Conservation (phyloP, 345 rosid species). For the Euclidium syriacum region DNA sequence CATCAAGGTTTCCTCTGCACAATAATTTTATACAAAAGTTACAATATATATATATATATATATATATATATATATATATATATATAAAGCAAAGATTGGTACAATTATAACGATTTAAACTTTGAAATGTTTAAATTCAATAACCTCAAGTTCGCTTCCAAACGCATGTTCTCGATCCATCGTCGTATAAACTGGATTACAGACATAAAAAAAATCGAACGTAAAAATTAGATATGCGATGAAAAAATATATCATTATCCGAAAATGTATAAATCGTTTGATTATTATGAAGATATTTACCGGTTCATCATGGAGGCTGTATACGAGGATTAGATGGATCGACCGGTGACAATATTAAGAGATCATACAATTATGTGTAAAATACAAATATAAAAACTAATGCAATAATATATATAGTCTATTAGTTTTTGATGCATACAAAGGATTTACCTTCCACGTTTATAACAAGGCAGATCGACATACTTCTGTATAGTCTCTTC, state of each 20-base stretch:
- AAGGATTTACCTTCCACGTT: background rate
- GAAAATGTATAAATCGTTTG: background rate
- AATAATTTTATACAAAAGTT: background rate
- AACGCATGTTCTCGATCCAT: background rate
- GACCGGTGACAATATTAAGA: background rate
- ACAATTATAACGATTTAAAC: background rate
- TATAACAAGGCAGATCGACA: background rate
- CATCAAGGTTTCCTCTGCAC: background rate
- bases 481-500: conserved; percentile 10
- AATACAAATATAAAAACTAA: background rate
- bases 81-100: background rate
- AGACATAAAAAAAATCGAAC: background rate
- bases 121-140: background rate
- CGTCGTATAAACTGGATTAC: background rate
- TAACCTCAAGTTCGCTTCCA: background rate
- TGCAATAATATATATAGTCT: background rate
- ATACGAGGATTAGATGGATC: background rate
- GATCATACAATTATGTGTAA: background rate
- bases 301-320: conserved; percentile 5
- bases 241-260: background rate
- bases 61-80: background rate
- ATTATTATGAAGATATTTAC: conserved; percentile 1
- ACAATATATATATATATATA: background rate
- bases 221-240: background rate
- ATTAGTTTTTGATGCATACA: background rate